Conservation (phyloP, 306 rosid species). For the Cicer chorassanicum region DNA sequence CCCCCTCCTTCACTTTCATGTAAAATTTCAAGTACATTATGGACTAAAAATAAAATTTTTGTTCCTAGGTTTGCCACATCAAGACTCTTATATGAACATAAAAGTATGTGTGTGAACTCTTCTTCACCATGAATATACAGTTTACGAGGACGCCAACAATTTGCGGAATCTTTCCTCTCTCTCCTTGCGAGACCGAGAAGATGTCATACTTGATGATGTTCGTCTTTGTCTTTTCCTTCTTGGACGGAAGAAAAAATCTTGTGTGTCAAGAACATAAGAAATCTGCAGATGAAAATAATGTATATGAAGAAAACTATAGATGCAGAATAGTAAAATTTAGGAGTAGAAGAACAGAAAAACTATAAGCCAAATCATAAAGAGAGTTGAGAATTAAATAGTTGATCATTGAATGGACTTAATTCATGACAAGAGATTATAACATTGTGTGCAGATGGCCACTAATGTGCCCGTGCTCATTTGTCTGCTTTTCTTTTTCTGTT, state of each 20-base stretch:
- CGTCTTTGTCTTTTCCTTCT: conserved; percentile 52
- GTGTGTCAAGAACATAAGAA: conserved; percentile 88
- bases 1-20: conserved; percentile 47
- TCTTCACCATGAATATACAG: conserved; percentile 25
- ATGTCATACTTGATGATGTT: conserved; percentile 33
- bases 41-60: conserved; percentile 30
- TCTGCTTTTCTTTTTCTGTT: too few species aligned
- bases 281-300: conserved; percentile 62
- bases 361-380: too few species aligned
- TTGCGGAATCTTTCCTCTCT: conserved; percentile 74
- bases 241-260: conserved; percentile 84
- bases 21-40: conserved; percentile 41
- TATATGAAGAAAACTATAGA: conserved; percentile 26
- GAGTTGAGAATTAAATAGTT: too few species aligned
- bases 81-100: conserved; percentile 43
- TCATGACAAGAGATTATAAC: too few species aligned
- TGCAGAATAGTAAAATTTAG: background rate
- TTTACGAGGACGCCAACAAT: conserved; percentile 52
- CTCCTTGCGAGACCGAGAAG: conserved; percentile 45
- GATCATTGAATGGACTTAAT: too few species aligned
- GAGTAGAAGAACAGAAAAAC: background rate
- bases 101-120: conserved; percentile 39
- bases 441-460: too few species aligned
- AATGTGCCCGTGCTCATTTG: too few species aligned
- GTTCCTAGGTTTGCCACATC: conserved; percentile 43